Conservation (phyloP, 2,329 filamentous ascomycete genomes). For the Verticillium nonalfalfae region DNA sequence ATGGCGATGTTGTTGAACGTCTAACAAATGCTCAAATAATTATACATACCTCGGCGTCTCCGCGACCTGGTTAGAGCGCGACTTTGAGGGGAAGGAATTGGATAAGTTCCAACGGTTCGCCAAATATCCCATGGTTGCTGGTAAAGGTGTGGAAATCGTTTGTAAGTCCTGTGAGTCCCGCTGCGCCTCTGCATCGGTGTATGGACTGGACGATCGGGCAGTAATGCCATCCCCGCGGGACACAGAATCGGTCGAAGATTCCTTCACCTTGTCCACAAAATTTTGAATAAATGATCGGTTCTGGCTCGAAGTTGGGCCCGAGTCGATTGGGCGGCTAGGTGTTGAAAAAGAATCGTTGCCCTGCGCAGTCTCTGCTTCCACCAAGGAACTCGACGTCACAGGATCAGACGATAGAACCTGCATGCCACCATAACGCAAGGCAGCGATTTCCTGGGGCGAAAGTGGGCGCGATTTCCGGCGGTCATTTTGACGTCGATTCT, state of each 20-base stretch:
- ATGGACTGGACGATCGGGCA: not conserved
- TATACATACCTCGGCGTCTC: constrained; percentile 38
- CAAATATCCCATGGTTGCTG: constrained; percentile 41
- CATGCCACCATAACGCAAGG: constrained; percentile 49
- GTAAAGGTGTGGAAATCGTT: constrained; percentile 30
- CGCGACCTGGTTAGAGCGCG: constrained; percentile 30
- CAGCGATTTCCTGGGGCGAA: constrained; percentile 67
- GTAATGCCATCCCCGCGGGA: not conserved
- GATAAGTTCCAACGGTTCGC: constrained; percentile 51
- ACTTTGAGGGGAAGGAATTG: constrained; percentile 44
- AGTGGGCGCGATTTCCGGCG: constrained; percentile 82
- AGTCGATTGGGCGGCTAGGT: not conserved
- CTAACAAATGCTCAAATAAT: too few relatives aligned
- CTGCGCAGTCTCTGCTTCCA: not conserved
- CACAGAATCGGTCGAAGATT: not conserved
- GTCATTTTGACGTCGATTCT: constrained; percentile 90
- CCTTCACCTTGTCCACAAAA: not conserved
- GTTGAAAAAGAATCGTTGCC: not conserved
- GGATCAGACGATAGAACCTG: constrained; percentile 43
- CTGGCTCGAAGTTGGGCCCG: not conserved
- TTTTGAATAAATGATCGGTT: not conserved
- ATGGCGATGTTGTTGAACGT: not conserved
- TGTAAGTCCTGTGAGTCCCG: not conserved
- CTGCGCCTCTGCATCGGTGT: not conserved
- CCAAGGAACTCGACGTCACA: constrained; percentile 17